Evolutionary conservation across 148 eudicot genomes (phyloP), one percentile per base, ranked within the genome.

Genomic region (Chenopodium quinoa): DNA sequence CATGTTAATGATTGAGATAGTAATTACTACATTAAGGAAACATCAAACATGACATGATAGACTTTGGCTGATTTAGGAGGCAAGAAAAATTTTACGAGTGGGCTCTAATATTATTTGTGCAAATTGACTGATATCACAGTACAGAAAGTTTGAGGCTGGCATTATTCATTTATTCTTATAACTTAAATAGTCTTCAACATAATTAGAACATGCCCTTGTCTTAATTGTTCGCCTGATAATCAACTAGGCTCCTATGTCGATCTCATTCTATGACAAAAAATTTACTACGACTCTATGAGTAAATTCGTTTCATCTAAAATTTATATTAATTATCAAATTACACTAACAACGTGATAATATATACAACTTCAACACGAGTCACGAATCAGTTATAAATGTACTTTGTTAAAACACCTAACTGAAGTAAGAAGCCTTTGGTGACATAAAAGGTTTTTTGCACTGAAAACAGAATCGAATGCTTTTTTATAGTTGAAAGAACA

Each of bases 391-490:
- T 69, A 14, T 69, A 19, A 37, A 0, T 20, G 9, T 9, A 62
- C 66, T 62, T 22, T 20, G 66, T 62, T 62, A 6, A 62, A 27
- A 20, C 1, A 7, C 2, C 0, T 27, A 62, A 32, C 54, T 71
- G 73, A 48, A 48, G 68, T 29, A 73, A 29, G 65, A 67, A 80
- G 82, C 27, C 79, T 79, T 83, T 60, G 83, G 78, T 80, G 83
- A 80, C 50, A 71, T 63, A 46, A 70, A 84, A 75, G 6, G 67
- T 37, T 22, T n/a, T 47, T 56, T 27, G 63, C 75, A 83, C 54
- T 60, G 54, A 16, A 79, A 83, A 62, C 23, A 80, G 82, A 79
- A 80, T 84, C 86, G 64, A 75, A 84, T 84, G 80, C 83, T 63
- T 71, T 65, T 79, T 83, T n/a, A 56, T 31, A 9, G 54, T 56